phyloP scores from a whole-genome alignment of 148 eudicot genomes.

The Linanthus parryae region DNA sequence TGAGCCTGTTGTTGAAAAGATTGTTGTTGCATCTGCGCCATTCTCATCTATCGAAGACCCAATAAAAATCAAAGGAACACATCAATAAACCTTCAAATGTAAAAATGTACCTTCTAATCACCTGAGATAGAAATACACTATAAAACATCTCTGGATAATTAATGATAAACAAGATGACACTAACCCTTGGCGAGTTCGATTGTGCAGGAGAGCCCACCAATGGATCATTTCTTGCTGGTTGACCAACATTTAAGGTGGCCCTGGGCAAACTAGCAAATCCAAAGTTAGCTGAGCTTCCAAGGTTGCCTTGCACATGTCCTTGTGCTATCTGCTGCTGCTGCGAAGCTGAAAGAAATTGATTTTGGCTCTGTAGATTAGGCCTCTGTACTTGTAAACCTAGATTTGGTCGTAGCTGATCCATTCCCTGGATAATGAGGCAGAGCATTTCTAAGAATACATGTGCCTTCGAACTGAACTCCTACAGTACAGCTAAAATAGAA shows the following conservation, averaged over 20 bases:
- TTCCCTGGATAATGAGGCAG: constrained; percentile 44
- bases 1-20: constrained; percentile 92
- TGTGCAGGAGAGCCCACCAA: constrained; percentile 78
- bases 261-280: constrained; percentile 84
- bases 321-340: constrained; percentile 88
- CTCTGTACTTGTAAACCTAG: constrained; percentile 71
- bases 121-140: neutral
- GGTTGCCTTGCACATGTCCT: constrained; percentile 77
- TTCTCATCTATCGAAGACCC: constrained; percentile 59
- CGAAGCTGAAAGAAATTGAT: constrained; percentile 76
- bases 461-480: neutral
- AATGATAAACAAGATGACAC: neutral
- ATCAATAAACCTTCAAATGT: neutral
- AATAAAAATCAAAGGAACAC: constrained; percentile 7
- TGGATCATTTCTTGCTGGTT: constrained; percentile 77
- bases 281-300: constrained; percentile 71
- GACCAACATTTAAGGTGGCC: constrained; percentile 73
- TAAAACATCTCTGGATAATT: neutral
- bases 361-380: constrained; percentile 56
- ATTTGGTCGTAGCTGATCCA: constrained; percentile 69
- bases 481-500: constrained; percentile 7
- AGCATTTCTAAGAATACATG: constrained; percentile 6
- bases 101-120: neutral
- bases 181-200: constrained; percentile 84
- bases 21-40: constrained; percentile 82